Evolutionary conservation across 202 grass and related monocot species (phyloP), one percentile per base, ranked within the genome.

Genomic region (Carex sylvatica): DNA sequence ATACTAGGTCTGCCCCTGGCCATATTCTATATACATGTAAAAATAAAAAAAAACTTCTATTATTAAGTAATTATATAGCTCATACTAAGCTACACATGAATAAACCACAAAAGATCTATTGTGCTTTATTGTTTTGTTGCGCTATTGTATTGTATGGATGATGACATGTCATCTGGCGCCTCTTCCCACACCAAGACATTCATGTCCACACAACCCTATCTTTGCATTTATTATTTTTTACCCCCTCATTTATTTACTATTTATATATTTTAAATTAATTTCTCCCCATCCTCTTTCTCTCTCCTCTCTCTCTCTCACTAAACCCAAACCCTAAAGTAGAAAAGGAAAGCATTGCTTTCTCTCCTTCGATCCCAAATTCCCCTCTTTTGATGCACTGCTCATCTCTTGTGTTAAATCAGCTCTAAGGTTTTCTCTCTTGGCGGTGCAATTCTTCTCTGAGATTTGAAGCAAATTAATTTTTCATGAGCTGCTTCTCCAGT

Each of bases 271-370:
- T 53, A 65, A 31, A 44, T 68, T 53, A 68, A 60, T 61, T 86
- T n/a, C n/a, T 85, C 83, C 74, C 86, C 66, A 55, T 56, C 63
- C 33, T 70, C 10, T 56, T 13, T 52, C 84, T 33, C 81, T 23
- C 65, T 82, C 72, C n/a, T 70, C 82, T 67, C 68, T 44, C 40
- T 61, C 22, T 55, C 66, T 35, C 59, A 56, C 83, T 82, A 76
- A 85, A 76, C 80, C 61, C 73, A 90, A 94, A 88, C 87, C 84
- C 87, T 92, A 91, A 80, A 84, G 68, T 36, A 26, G 31, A 79
- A 68, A 78, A 82, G 51, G 22, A 33, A 82, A 82, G 0, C 54
- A 4, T 31, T 85, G 86, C 88, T 87, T 84, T 84, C 70, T 71
- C 52, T 49, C 61, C 63, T 71, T 61, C 87, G 40, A 80, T 51